phyloP scores from a whole-genome alignment of 1,284 basidiomycete species.

The Irpex lacteus region DNA sequence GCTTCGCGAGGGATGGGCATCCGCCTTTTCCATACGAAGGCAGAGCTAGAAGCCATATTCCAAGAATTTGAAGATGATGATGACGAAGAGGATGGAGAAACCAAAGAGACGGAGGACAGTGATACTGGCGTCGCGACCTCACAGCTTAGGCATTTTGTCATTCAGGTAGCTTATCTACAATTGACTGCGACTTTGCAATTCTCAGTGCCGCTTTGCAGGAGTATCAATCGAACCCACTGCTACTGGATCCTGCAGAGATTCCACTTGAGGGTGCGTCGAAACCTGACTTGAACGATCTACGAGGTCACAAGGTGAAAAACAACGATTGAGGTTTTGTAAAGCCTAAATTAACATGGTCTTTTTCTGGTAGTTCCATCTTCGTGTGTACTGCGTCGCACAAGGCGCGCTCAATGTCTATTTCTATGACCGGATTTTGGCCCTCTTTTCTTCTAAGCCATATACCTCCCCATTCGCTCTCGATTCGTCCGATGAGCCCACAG shows the following conservation, averaged over 20 bases:
- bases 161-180: slow-evolving; percentile 63
- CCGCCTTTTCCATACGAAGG: slow-evolving; percentile 82
- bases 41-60: slow-evolving; percentile 77
- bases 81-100: slow-evolving; percentile 38
- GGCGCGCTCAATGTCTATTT: slow-evolving; percentile 80
- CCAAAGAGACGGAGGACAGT: slow-evolving; percentile 18
- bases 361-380: slow-evolving; percentile 79
- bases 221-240: slow-evolving; percentile 75
- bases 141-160: slow-evolving; percentile 94
- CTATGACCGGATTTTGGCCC: slow-evolving; percentile 79
- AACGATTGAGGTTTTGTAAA: slow-evolving; percentile 13
- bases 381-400: slow-evolving; percentile 88
- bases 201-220: slow-evolving; percentile 50
- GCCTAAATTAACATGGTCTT: slow-evolving; percentile 8
- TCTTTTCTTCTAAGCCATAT: slow-evolving; percentile 80
- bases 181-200: not conserved
- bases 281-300: slow-evolving; percentile 28
- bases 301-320: slow-evolving; percentile 65
- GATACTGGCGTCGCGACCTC: slow-evolving; percentile 73
- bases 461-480: slow-evolving; percentile 32
- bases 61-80: slow-evolving; percentile 76
- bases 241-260: slow-evolving; percentile 67
- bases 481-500: slow-evolving; percentile 31
- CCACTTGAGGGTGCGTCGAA: slow-evolving; percentile 25
- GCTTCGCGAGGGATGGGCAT: slow-evolving; percentile 96